A percentile compares a stretch with the other conserved stretches of the same genome.
phyloP scores from a whole-genome alignment of 116 monocot species.

The Zostera marina region DNA sequence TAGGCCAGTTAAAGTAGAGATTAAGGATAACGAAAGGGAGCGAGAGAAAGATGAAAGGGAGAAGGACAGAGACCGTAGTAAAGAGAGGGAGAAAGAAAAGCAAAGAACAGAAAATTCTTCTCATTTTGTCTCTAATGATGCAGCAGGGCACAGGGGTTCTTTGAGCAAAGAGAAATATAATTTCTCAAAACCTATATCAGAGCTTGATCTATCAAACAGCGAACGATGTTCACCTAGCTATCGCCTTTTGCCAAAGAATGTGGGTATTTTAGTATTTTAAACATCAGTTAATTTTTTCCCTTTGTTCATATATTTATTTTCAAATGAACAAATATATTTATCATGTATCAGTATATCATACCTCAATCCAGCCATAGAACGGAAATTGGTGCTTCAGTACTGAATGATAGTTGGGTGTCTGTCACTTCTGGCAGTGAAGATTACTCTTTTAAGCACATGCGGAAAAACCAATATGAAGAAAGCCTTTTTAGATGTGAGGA shows the following conservation, averaged over 20 bases:
- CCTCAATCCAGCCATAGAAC: conserved; percentile 66
- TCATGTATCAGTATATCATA: conserved; percentile 37
- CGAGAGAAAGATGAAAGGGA: conserved; percentile 41
- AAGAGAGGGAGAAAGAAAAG: conserved; percentile 42
- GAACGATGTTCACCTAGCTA: conserved; percentile 78
- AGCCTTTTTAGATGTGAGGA: conserved; percentile 95
- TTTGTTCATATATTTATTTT: not conserved
- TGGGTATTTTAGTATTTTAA: conserved; percentile 15
- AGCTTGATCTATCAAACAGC: conserved; percentile 77
- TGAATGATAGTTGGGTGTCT: conserved; percentile 88
- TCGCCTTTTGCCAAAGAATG: conserved; percentile 66
- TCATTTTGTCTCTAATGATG: conserved; percentile 35
- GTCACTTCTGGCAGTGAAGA: conserved; percentile 92
- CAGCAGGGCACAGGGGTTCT: conserved; percentile 26
- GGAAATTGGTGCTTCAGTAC: conserved; percentile 43
- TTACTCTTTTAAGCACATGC: conserved; percentile 95
- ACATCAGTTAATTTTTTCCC: not conserved
- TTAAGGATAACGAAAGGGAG: conserved; percentile 46
- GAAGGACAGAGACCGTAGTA: conserved; percentile 37
- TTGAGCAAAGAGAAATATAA: conserved; percentile 63
- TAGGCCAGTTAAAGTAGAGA: conserved; percentile 50
- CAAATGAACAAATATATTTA: not conserved
- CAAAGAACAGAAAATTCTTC: conserved; percentile 27
- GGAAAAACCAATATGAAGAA: conserved; percentile 92
- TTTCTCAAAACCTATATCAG: conserved; percentile 48